These are phyloP conservation scores for Acacia acuminata DNA, from an alignment of 306 rosid species.

Conservation along the genomic window DNA sequence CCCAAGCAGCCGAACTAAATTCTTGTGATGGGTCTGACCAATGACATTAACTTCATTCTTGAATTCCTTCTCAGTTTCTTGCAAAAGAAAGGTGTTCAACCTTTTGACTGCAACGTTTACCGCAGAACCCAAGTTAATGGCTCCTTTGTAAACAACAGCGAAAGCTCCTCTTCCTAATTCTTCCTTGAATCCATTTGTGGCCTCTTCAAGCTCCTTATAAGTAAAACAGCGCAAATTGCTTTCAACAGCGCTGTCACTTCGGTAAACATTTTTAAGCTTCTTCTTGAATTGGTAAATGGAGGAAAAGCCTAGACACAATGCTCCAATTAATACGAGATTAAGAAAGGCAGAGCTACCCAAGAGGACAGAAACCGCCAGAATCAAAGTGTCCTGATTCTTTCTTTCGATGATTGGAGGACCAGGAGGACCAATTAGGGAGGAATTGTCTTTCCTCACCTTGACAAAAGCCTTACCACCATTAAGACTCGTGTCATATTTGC, in stretches of 20 bases:
- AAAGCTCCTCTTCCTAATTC: conserved; percentile 38
- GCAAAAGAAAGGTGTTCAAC: conserved; percentile 36
- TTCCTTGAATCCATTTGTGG: conserved; percentile 40
- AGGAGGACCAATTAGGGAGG: conserved; percentile 25
- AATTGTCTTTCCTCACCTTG: conserved; percentile 48
- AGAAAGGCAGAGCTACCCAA: conserved; percentile 46
- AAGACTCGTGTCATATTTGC: conserved; percentile 27
- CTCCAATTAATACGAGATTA: conserved; percentile 26
- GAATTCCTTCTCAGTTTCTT: conserved; percentile 50
- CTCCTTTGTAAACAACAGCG: conserved; percentile 46
- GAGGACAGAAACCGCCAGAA: conserved; percentile 40
- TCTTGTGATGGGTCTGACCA: conserved; percentile 47
- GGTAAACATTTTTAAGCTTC: background rate
- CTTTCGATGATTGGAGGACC: conserved; percentile 18
- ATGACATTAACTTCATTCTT: conserved; percentile 41
- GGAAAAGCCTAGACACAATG: conserved; percentile 22
- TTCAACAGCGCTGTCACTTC: conserved; percentile 8
- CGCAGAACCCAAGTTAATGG: conserved; percentile 6
- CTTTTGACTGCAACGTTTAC: conserved; percentile 45
- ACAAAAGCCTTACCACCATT: conserved; percentile 36
- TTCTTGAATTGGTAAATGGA: conserved; percentile 12
- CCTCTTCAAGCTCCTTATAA: conserved; percentile 41
- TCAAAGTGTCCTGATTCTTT: conserved; percentile 28
- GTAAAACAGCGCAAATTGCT: conserved; percentile 40
- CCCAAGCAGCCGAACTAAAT: conserved; percentile 44